Conservation (phyloP, 345 rosid genomes). For the Populus davidiana region DNA sequence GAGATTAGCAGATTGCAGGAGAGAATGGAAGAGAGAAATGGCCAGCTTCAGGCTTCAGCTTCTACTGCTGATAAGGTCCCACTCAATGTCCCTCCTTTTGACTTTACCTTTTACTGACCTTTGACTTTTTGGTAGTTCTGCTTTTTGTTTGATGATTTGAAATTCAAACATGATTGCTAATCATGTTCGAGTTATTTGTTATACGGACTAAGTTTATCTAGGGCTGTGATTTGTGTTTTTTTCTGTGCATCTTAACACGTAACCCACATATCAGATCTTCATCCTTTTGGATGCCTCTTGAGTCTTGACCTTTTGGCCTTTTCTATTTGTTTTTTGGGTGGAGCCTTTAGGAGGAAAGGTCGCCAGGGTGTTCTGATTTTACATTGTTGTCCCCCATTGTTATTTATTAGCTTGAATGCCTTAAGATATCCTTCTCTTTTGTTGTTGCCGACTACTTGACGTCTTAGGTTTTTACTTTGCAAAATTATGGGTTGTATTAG, state of each 20-base stretch:
- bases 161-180: conserved; percentile 8
- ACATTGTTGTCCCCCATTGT: conserved; percentile 9
- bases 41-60: conserved; percentile 60
- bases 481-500: neutral
- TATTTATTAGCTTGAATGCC: conserved; percentile 1
- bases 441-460: conserved; percentile 1
- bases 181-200: conserved; percentile 4
- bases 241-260: neutral
- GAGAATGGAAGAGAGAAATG: conserved; percentile 54
- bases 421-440: neutral
- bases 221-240: conserved; percentile 3
- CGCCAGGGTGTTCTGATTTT: conserved; percentile 1
- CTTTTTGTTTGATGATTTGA: conserved; percentile 12
- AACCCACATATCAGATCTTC: conserved; percentile 9
- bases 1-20: conserved; percentile 46
- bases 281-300: conserved; percentile 19
- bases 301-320: conserved; percentile 15
- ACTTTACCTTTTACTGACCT: neutral
- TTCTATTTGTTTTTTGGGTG: conserved; percentile 25
- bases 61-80: conserved; percentile 72
- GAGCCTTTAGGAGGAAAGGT: conserved; percentile 28
- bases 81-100: neutral
- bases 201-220: conserved; percentile 11
- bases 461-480: neutral
- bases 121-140: neutral